Evolutionary conservation across 805 yeast genomes (phyloP), one percentile per base, ranked within the genome.

Genomic region (Teunomyces atbi): DNA sequence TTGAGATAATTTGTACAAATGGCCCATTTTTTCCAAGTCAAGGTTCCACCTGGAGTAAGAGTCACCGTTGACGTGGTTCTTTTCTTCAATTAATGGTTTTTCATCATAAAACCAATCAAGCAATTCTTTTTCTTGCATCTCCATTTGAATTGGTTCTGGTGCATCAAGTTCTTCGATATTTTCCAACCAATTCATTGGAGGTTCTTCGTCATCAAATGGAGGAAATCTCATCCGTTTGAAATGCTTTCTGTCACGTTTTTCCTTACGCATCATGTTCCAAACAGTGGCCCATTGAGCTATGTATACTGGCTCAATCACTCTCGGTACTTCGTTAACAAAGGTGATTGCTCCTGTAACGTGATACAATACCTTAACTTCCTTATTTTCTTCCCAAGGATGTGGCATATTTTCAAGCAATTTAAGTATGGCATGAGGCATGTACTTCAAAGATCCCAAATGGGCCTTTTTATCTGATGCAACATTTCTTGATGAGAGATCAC

Each of bases 121-220:
- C 5, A 72, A 67, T 60, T 87, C 91, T 49, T 83, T 87, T 8
- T 68, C 70, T 18, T 54, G 54, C n/a, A 87, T 63, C 20, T 84
- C 85, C 50, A 86, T 59, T 50, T 73, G 80, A 18, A 91, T 79
- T 0, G 92, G 75, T n/a, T 84, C 92, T 5, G 80, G 74, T 0
- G 89, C 83, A 42, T 86, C 91, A 0, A 83, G 68, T 12, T 81
- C 85, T 50, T 87, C 85, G 11, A 90, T 69, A 57, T 86, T 85
- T 46, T 89, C 95, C n/a, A 82, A 58, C 83, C 88, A 94, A 46
- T 84, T 79, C 27, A 91, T 60, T 1, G 96, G 95, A 0, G 97
- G 97, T 62, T 92, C 98, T 64, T 94, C 99, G 61, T 94, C 99
- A 64, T 94, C 99, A 67, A 92, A 90, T 0, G 96, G 91, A 1